These are phyloP conservation scores for Russula compacta DNA, from an alignment of 768 basidiomycete species.

Conservation along the genomic window DNA sequence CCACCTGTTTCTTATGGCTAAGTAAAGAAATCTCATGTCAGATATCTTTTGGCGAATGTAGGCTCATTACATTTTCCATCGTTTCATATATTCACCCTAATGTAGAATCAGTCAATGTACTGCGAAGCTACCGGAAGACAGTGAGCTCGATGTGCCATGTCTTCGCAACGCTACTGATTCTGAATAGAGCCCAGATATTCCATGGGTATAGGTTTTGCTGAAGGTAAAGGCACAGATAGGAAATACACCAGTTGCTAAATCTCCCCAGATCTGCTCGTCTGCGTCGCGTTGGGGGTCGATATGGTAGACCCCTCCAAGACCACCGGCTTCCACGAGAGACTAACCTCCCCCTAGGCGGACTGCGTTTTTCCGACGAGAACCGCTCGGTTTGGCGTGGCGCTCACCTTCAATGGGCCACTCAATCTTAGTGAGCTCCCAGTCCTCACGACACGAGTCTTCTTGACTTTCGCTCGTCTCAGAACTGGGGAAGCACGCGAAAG, in stretches of 20 bases:
- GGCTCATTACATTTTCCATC: conserved; percentile 20
- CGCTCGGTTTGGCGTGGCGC: conserved; percentile 82
- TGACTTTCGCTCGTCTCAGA: conserved; percentile 29
- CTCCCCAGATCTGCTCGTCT: conserved; percentile 69
- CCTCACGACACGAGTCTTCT: neutral
- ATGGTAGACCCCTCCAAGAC: conserved; percentile 51
- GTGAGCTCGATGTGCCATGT: conserved; percentile 33
- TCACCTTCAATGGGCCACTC: conserved; percentile 73
- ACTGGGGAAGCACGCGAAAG: conserved; percentile 59
- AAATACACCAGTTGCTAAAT: neutral
- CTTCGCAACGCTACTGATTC: conserved; percentile 1
- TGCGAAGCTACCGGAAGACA: conserved; percentile 66
- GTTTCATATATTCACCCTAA: conserved; percentile 13
- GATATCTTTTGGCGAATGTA: conserved; percentile 84
- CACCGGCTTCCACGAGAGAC: neutral
- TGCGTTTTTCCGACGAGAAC: conserved; percentile 92
- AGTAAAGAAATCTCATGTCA: conserved; percentile 23
- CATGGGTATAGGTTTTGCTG: conserved; percentile 90
- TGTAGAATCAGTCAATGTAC: conserved; percentile 77
- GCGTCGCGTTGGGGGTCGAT: conserved; percentile 85
- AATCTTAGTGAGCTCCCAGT: conserved; percentile 55
- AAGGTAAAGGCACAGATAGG: conserved; percentile 40
- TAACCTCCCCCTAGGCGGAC: conserved; percentile 50
- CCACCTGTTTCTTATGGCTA: neutral
- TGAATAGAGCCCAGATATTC: conserved; percentile 72